phyloP scores from a whole-genome alignment of 2,329 filamentous ascomycete genomes.

The Neopestalotiopsis sp. region DNA sequence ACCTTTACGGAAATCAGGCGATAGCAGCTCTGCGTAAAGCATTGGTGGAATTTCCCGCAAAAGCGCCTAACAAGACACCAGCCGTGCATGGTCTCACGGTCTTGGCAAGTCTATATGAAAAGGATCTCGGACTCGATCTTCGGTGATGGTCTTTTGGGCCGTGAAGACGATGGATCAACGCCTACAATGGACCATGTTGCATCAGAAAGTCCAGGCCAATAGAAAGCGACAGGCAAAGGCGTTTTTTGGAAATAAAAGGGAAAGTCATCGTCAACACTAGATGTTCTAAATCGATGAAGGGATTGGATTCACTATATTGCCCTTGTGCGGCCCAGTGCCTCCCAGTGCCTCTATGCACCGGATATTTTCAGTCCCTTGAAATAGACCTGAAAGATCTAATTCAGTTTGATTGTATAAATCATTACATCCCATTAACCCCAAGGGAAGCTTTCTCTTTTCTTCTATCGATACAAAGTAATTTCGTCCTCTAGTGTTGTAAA shows the following conservation, averaged over 20 bases:
- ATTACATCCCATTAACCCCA: background rate
- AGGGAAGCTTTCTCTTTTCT: background rate
- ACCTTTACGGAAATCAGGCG: conserved; percentile 80
- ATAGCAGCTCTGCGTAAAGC: conserved; percentile 73
- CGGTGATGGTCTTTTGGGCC: background rate
- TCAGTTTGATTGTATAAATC: background rate
- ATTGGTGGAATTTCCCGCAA: conserved; percentile 74
- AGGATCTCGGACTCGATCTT: conserved; percentile 54
- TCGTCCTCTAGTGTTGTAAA: conserved; percentile 19
- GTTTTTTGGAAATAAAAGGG: background rate
- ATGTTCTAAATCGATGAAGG: background rate
- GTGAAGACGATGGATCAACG: background rate
- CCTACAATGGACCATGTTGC: background rate
- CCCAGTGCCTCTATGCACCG: background rate
- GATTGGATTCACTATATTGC: background rate
- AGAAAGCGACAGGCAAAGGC: background rate
- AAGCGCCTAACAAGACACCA: conserved; percentile 50
- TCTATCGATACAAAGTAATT: background rate
- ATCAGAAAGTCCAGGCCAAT: background rate
- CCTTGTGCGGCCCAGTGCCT: background rate
- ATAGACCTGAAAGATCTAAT: conserved; percentile 2
- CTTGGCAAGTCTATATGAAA: conserved; percentile 57
- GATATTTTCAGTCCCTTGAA: conserved; percentile 1
- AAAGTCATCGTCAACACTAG: background rate
- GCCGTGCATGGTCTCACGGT: conserved; percentile 58